Percentiles rank a stretch among this genome's conserved stretches.
Conservation (phyloP, 441 rosid genomes). For the Adansonia grandidieri region DNA sequence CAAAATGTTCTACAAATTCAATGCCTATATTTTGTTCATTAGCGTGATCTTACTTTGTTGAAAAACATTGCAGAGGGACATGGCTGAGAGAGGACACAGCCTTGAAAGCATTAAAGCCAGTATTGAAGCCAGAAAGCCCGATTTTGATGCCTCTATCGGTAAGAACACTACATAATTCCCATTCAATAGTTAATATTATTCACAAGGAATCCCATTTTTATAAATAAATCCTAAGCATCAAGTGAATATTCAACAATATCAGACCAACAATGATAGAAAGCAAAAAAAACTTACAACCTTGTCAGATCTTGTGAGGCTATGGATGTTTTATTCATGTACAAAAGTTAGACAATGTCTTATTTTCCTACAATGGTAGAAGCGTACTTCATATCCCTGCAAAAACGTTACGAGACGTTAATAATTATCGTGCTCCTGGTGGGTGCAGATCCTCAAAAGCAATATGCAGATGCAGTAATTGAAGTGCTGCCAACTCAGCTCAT, state of each 20-base stretch:
- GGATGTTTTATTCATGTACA: no score
- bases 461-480: constrained; percentile 92
- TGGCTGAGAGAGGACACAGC: constrained; percentile 98
- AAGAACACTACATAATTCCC: constrained; percentile 16
- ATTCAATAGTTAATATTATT: no score
- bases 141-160: constrained; percentile 95
- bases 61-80: constrained; percentile 68
- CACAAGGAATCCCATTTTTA: no score
- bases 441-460: constrained; percentile 93
- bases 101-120: constrained; percentile 96
- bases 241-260: no score
- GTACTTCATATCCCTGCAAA: no score
- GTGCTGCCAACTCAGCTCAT: constrained; percentile 87
- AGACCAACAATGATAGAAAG: no score
- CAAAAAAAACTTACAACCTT: no score
- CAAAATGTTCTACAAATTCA: background rate
- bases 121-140: constrained; percentile 94
- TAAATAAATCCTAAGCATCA: no score
- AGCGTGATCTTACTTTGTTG: background rate
- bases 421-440: background rate
- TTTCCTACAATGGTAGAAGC: background rate
- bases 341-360: background rate
- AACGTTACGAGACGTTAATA: no score
- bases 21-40: background rate
- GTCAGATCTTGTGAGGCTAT: no score